A percentile compares a stretch with the other conserved stretches of the same genome.
Conservation (phyloP, 2,329 filamentous ascomycete species). For the Alternaria ethzedia region DNA sequence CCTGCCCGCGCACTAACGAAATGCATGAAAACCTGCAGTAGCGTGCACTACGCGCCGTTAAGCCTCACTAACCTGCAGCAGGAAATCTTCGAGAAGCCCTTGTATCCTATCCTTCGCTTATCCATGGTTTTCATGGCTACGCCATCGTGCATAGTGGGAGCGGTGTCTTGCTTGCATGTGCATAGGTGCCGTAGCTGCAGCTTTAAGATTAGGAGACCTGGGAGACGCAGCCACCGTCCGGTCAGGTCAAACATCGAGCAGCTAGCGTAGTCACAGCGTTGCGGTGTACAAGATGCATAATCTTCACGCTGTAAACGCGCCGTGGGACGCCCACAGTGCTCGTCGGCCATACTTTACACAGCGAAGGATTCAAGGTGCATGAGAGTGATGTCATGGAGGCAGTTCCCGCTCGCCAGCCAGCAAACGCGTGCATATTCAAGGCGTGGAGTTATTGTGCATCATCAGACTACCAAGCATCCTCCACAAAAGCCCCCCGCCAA, state of each 20-base stretch:
- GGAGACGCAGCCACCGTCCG: slow-evolving; percentile 3
- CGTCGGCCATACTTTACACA: background rate
- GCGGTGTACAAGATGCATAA: slow-evolving; percentile 7
- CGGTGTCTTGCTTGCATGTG: slow-evolving; percentile 12
- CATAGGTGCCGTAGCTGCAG: slow-evolving; percentile 4
- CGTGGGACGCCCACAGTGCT: background rate
- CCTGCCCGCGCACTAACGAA: slow-evolving; percentile 5
- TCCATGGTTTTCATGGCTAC: background rate
- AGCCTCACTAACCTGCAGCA: slow-evolving; percentile 9
- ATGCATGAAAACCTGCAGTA: slow-evolving; percentile 17
- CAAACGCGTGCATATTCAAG: slow-evolving; percentile 2
- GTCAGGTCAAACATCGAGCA: slow-evolving; percentile 3
- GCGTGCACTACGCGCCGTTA: slow-evolving; percentile 13
- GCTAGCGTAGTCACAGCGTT: background rate
- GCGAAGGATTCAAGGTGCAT: slow-evolving; percentile 3
- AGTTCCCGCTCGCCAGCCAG: background rate
- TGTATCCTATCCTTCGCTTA: slow-evolving; percentile 3
- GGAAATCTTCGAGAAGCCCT: slow-evolving; percentile 10
- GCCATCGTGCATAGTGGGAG: slow-evolving; percentile 8
- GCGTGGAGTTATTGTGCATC: slow-evolving; percentile 1
- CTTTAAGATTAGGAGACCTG: background rate
- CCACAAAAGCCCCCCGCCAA: background rate
- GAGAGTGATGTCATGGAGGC: slow-evolving; percentile 6
- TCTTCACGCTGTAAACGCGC: background rate
- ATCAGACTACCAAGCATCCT: slow-evolving; percentile 2